Evolutionary conservation across 345 rosid species (phyloP), one percentile per base, ranked within the genome.

Genomic region (Erysimum cheiranthoides): DNA sequence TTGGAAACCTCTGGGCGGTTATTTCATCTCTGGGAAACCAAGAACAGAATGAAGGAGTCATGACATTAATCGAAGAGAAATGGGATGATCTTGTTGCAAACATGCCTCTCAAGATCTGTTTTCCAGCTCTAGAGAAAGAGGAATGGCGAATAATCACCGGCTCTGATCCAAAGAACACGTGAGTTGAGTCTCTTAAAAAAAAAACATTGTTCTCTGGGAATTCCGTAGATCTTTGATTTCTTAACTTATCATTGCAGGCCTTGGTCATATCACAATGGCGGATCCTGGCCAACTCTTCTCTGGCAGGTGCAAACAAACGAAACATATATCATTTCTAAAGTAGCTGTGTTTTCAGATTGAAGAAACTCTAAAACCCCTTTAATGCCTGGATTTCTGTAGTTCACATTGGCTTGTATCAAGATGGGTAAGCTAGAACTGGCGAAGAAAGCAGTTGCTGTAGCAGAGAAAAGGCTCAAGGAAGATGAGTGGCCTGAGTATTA

Each of bases 121-220:
- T 87, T 81, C 99, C 99, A 1, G 91, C 99, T 78, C 73, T 95
- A 17, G 97, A 92, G 81, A 84, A 80, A 5, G 98, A 92, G 1
- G 99, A 95, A 61, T 92, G 99, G 99, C 89, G 89, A 54, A 88
- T 95, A 39, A 88, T 95, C 76, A 95, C 99, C 0, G 99, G 98
- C 53, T 83, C 98, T 62, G 99, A 95, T 83, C 99, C 99, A 13
- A 95, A 92, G 91, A 95, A 95, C 83, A 95, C 97, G 98, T 94
- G 62, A 87, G 86, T n/a, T 94, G 62, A 87, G 86, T n/a, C 69
- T 61, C 54, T 66, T 51, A 6, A 75, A 40, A 54, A 52, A 2
- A 36, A 7, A 35, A 17, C 12, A 52, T n/a, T 40, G 11, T 12
- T 28, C 47, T n/a, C 14, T 36, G 28, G 0, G 40, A 13, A 39